phyloP scores from a whole-genome alignment of 345 rosid genomes.

The Erucastrum elatum region DNA sequence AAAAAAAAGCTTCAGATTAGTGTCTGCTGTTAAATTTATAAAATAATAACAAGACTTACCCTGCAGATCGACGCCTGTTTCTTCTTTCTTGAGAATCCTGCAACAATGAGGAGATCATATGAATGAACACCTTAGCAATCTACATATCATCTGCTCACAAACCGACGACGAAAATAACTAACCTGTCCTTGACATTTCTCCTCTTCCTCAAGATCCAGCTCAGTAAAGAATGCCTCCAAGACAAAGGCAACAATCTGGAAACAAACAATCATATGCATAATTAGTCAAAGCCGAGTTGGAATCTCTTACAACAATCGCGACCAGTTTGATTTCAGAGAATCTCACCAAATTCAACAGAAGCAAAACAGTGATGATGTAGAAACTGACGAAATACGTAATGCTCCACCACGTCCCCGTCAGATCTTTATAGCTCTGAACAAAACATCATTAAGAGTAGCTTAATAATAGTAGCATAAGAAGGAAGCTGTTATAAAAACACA shows the following conservation, averaged over 20 bases:
- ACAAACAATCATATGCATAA: conserved; percentile 5
- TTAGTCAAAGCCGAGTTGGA: not conserved
- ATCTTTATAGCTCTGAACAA: conserved; percentile 73
- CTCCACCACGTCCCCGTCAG: conserved; percentile 87
- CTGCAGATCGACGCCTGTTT: conserved; percentile 49
- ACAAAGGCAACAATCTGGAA: conserved; percentile 92
- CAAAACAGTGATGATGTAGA: conserved; percentile 74
- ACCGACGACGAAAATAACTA: conserved; percentile 22
- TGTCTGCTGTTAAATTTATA: not conserved
- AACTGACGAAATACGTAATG: conserved; percentile 80
- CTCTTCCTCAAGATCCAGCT: conserved; percentile 82
- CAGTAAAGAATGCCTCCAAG: conserved; percentile 96
- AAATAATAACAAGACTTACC: conserved; percentile 48
- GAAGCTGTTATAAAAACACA: conserved; percentile 3
- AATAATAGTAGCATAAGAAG: conserved; percentile 5
- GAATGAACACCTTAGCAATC: not conserved
- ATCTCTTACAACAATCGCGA: not conserved
- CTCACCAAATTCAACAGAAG: conserved; percentile 93
- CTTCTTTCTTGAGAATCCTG: conserved; percentile 54
- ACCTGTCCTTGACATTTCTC: conserved; percentile 63
- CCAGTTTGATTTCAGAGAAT: conserved; percentile 8
- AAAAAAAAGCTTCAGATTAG: not conserved
- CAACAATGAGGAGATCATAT: conserved; percentile 3
- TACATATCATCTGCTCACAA: not conserved
- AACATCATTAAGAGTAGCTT: conserved; percentile 15